Evolutionary conservation across 495 filamentous ascomycete species (phyloP), one percentile per base, ranked within the genome.

Genomic region (Talaromyces trachyspermus): DNA sequence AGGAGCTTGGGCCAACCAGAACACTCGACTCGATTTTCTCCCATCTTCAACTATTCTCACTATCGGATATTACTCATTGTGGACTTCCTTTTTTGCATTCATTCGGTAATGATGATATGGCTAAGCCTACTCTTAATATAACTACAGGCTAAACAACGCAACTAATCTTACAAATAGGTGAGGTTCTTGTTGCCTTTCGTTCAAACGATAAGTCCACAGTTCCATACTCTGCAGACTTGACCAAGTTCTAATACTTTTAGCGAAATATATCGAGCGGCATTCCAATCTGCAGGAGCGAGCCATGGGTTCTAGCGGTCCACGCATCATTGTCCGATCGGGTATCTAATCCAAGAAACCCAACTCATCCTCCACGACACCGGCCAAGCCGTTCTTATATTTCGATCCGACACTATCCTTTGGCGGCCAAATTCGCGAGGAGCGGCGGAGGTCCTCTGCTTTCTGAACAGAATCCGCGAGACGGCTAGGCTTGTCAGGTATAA

Each of bases 301-400:
- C 15, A 5, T n/a, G n/a, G n/a, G n/a, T n/a, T n/a, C n/a, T n/a
- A n/a, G n/a, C n/a, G n/a, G 10, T 46, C 1, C 15, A 46, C 20
- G 6, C n/a, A 2, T 18, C 20, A 45, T 18, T 14, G 11, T 2
- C 9, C 18, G 18, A 40, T 40, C 9, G 3, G 2, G 4, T 8
- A 15, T 45, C 55, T 46, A 79, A 59, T 81, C 77, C 51, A 79
- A 56, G 49, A 73, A 79, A 0, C 77, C 77, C 70, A 79, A 61
- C 54, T 79, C 76, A 41, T 78, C 73, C 32, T 74, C 71, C 65
- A 80, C 68, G 9, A 78, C 70, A 12, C 70, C 71, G 10, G 65
- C 65, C 19, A 80, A 52, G 0, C 70, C 65, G 35, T 45, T 62
- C 10, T 61, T 50, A 14, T 56, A 56, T 35, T 60, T 53, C 54